A percentile compares a stretch with the other conserved stretches of the same genome.
Evolutionary conservation across 163 green algal species (phyloP).

Genomic region (Scenedesmus sp.): DNA sequence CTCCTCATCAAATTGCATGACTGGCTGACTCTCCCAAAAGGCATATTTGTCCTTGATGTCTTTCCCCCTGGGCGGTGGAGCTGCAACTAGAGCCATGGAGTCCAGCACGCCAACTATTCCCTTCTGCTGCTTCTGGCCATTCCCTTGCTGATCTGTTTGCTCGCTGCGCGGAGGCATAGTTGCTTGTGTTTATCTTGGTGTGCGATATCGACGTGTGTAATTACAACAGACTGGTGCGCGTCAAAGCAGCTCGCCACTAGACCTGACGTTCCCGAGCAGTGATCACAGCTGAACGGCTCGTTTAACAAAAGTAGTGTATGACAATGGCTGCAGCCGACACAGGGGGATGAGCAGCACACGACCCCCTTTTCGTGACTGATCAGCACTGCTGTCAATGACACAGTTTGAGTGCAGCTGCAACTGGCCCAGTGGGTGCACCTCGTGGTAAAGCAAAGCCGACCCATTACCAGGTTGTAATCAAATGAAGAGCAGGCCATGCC

Average conservation of each 20-base stretch:
- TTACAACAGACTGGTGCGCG: not conserved
- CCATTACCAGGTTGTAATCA: too few relatives aligned
- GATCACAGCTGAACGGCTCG: not conserved
- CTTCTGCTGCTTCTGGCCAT: not conserved
- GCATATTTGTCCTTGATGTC: conserved; percentile 82
- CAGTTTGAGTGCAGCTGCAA: not conserved
- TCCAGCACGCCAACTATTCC: conserved; percentile 5
- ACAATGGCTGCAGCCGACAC: too few relatives aligned
- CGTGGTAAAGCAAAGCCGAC: too few relatives aligned
- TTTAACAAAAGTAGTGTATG: too few relatives aligned
- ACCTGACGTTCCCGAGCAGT: not conserved
- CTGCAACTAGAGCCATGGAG: not conserved
- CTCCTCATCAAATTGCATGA: conserved; percentile 89
- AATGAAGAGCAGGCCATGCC: too few relatives aligned
- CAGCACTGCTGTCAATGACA: not conserved
- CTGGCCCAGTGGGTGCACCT: too few relatives aligned
- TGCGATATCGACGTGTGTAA: not conserved
- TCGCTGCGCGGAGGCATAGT: not conserved
- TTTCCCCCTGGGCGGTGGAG: not conserved
- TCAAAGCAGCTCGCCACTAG: not conserved
- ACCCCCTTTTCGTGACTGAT: too few relatives aligned
- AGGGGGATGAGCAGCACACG: not conserved
- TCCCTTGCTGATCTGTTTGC: conserved; percentile 1
- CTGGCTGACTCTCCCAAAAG: conserved; percentile 99
- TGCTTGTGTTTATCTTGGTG: not conserved